phyloP scores from a whole-genome alignment of 139 green algal genomes.

The Micractinium conductrix region DNA sequence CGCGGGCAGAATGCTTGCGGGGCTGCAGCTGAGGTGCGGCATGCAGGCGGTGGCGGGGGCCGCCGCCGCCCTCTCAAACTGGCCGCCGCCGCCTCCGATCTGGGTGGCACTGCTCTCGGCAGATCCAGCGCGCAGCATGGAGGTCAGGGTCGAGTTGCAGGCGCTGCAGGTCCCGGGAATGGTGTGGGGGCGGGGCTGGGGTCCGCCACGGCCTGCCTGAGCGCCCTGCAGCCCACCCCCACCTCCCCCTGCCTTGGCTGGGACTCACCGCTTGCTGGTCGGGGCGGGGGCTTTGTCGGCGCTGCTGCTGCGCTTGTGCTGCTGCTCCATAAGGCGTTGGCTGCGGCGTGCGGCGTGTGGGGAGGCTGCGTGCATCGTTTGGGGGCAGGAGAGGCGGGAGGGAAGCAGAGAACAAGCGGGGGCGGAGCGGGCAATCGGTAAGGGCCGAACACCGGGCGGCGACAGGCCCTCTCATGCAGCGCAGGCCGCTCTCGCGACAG shows the following conservation, averaged over 20 bases:
- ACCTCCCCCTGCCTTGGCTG: not conserved
- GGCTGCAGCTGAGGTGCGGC: not conserved
- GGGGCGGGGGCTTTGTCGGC: no score
- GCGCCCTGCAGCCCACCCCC: no score
- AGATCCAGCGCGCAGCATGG: not conserved
- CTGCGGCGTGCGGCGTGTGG: no score
- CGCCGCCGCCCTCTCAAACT: not conserved
- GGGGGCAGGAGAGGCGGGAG: no score
- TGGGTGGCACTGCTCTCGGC: not conserved
- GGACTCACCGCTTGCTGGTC: slow-evolving; percentile 1
- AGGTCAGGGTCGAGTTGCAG: not conserved
- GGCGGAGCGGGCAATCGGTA: no score
- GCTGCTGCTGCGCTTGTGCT: not conserved
- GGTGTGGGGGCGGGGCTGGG: not conserved
- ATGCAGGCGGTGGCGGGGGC: not conserved
- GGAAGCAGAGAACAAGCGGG: no score
- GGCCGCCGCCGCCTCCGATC: not conserved
- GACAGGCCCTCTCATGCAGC: no score
- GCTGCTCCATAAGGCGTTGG: not conserved
- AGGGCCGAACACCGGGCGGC: no score
- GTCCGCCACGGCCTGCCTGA: not conserved
- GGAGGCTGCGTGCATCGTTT: no score
- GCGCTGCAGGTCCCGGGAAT: not conserved
- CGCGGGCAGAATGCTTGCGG: not conserved
- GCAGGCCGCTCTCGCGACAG: no score